Evolutionary conservation across 202 grass and related monocot species (phyloP).

Genomic region (Carex sylvatica): DNA sequence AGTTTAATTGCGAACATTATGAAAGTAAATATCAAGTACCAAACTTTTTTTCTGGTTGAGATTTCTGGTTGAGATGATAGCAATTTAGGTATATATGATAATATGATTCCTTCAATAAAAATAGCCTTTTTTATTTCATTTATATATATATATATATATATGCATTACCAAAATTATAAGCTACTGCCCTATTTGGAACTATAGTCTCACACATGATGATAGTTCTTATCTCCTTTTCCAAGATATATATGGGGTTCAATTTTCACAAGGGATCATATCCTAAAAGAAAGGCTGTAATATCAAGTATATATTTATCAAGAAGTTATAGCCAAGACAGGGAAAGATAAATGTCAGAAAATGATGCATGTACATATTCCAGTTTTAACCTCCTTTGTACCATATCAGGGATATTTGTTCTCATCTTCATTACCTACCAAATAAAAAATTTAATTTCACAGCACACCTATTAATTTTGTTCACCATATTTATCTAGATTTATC

Average conservation of each 20-base stretch:
- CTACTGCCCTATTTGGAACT: too few species aligned
- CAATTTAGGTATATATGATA: neutral
- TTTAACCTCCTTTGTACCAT: neutral
- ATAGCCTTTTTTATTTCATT: neutral
- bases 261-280: too few species aligned
- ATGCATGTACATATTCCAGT: neutral
- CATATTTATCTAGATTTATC: neutral
- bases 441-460: neutral
- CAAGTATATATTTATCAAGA: neutral
- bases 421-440: neutral
- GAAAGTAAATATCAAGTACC: neutral
- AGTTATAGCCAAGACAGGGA: neutral
- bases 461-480: neutral
- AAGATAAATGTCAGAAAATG: neutral
- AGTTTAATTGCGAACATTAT: neutral
- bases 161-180: neutral
- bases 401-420: neutral
- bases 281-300: neutral
- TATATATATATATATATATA: neutral
- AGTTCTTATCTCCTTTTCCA: too few species aligned
- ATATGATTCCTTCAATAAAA: neutral
- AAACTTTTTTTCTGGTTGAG: neutral
- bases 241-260: too few species aligned
- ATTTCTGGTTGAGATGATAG: neutral
- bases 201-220: too few species aligned